Conservation (phyloP, 2,329 filamentous ascomycete genomes). For the Alternaria sp. region DNA sequence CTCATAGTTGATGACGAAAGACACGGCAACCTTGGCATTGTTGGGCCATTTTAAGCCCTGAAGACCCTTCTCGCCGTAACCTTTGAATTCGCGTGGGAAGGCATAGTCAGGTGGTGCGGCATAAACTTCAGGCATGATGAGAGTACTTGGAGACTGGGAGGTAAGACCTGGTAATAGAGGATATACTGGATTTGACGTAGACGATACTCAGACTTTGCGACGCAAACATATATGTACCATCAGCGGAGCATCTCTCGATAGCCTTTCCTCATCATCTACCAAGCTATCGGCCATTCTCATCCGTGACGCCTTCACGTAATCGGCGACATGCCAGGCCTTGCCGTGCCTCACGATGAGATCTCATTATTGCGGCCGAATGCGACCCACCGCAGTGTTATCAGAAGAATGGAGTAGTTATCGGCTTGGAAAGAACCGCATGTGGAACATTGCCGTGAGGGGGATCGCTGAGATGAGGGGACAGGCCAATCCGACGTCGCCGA, state of each 20-base stretch:
- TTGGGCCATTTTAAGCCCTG: constrained; percentile 47
- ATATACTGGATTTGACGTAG: neutral
- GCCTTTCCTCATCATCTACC: neutral
- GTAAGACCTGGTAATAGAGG: neutral
- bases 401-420: constrained; percentile 5
- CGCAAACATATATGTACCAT: neutral
- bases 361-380: neutral
- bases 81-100: constrained; percentile 52
- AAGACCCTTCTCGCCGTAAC: constrained; percentile 54
- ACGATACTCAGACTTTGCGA: neutral
- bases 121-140: constrained; percentile 37
- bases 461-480: neutral
- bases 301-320: constrained; percentile 7
- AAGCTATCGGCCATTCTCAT: constrained; percentile 3
- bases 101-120: constrained; percentile 36
- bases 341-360: constrained; percentile 5
- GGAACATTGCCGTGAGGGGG: constrained; percentile 4
- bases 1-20: constrained; percentile 44
- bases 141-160: neutral
- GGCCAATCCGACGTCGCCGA: constrained; percentile 15
- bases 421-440: constrained; percentile 11
- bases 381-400: constrained; percentile 6
- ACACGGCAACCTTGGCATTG: constrained; percentile 49
- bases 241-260: neutral
- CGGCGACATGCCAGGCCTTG: neutral